Evolutionary conservation across 2,329 filamentous ascomycete species (phyloP).

Genomic region (Colletotrichum orchidophilum): DNA sequence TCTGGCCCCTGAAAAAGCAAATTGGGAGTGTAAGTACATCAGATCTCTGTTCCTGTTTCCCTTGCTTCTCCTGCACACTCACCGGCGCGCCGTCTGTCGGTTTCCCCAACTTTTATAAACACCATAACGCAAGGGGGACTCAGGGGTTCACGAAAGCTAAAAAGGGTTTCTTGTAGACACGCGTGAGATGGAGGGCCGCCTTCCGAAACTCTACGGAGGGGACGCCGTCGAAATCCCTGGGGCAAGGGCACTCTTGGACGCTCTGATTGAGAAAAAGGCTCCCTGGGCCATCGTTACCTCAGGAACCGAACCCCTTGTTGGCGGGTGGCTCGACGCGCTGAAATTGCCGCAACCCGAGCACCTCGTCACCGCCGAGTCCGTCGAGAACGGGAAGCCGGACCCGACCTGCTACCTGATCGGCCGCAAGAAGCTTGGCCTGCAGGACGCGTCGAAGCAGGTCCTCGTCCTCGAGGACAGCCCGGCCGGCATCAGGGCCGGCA

Average conservation of each 20-base stretch:
- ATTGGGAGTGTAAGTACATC: constrained; percentile 82
- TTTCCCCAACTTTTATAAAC: neutral
- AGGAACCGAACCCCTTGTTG: constrained; percentile 73
- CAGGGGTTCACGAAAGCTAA: constrained; percentile 1
- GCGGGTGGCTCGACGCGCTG: constrained; percentile 77
- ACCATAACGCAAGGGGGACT: neutral
- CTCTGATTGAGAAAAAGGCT: constrained; percentile 68
- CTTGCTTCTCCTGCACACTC: constrained; percentile 16
- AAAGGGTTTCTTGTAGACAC: constrained; percentile 67
- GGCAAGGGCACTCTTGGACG: constrained; percentile 74
- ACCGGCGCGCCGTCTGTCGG: neutral
- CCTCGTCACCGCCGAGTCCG: constrained; percentile 80
- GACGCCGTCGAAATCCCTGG: constrained; percentile 90
- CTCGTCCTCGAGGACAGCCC: constrained; percentile 91
- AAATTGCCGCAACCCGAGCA: constrained; percentile 71
- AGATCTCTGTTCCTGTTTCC: constrained; percentile 9
- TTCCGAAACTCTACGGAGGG: constrained; percentile 79
- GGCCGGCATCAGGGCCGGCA: constrained; percentile 83
- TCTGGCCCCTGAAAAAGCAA: constrained; percentile 85
- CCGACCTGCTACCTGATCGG: constrained; percentile 79
- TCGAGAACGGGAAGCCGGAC: constrained; percentile 79
- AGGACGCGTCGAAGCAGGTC: constrained; percentile 59
- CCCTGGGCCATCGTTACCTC: constrained; percentile 91
- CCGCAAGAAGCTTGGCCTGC: constrained; percentile 66
- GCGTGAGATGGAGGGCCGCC: constrained; percentile 76